Evolutionary conservation across 768 basidiomycete genomes (phyloP), one percentile per base, ranked within the genome.

Genomic region (Mycena alexandri): DNA sequence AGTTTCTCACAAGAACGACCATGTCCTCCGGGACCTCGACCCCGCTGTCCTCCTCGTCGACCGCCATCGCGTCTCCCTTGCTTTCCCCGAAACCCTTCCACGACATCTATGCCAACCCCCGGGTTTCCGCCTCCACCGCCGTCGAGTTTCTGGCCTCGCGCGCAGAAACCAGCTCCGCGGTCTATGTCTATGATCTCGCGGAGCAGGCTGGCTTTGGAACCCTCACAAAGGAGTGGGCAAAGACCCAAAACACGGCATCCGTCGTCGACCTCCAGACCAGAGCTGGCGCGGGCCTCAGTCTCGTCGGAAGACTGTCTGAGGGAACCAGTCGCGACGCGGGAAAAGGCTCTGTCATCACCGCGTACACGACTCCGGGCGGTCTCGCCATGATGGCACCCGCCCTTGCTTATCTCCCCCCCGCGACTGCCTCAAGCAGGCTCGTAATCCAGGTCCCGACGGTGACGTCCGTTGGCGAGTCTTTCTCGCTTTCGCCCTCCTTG

Each of bases 161-260:
- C 44, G 68, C 80, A 2, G 76, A 79, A 10, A 76, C 83, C 29
- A 92, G 86, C 77, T 92, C 92, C 21, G 80, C 87, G 19, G 87
- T 95, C 63, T 93, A 94, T 76, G 77, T 94, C 47, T 95, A 93
- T 74, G 94, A 95, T 72, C 84, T 94, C 61, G 93, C 94, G 21
- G 90, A 92, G 71, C 92, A 94, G 74, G 85, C 85, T n/a, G 94
- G 94, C 38, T 92, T 95, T 73, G 94, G 94, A 21, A 82, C 85
- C 0, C 79, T 90, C 64, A 90, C 93, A 36, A 91, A 89, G 74
- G 83, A 86, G 55, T 92, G 90, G 90, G 79, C 86, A 3, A 77
- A 83, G 19, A 74, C 82, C 5, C 69, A 77, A 38, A 75, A 79
- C 19, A 80, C 86, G 1, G 85, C 89, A 0, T 81, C 87, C 19